Percentiles rank a stretch among this genome's conserved stretches.
phyloP scores from a whole-genome alignment of 73 alveolate species.

The Paramecium caudatum region DNA sequence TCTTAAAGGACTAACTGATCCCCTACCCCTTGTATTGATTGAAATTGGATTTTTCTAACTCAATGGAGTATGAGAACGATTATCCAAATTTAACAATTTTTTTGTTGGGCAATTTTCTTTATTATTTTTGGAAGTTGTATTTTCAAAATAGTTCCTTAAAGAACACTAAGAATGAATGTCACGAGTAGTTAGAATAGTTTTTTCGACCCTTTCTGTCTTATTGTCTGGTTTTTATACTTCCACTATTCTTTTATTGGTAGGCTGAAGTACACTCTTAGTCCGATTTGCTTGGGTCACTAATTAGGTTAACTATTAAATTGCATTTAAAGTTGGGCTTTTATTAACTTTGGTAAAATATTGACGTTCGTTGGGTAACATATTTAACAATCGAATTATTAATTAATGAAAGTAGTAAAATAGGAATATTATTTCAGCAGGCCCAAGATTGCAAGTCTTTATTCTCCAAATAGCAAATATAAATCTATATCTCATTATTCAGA shows the following conservation, averaged over 20 bases:
- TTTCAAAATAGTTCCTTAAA: not conserved
- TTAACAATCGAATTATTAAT: not conserved
- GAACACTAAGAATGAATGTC: conserved; percentile 2
- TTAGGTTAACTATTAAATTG: conserved; percentile 50
- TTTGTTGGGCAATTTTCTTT: conserved; percentile 21
- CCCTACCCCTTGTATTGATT: conserved; percentile 64
- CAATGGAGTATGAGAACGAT: not conserved
- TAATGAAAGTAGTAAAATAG: not conserved
- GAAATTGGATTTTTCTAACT: conserved; percentile 1
- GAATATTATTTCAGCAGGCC: conserved; percentile 31
- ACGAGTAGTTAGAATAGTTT: not conserved
- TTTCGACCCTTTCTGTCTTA: not conserved
- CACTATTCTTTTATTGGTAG: not conserved
- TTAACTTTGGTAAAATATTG: conserved; percentile 13
- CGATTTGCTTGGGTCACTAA: conserved; percentile 28
- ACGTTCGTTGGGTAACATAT: conserved; percentile 54
- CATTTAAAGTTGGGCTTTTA: conserved; percentile 16
- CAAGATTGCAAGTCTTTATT: not conserved
- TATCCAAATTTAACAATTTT: not conserved
- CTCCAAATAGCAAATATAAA: not conserved
- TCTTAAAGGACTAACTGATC: conserved; percentile 68
- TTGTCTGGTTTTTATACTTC: conserved; percentile 24
- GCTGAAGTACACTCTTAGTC: not conserved
- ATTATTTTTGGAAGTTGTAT: not conserved
- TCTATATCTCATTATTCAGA: conserved; percentile 35